phyloP scores from a whole-genome alignment of 352 stramenopile genomes.

The Achlya hypogyna region DNA sequence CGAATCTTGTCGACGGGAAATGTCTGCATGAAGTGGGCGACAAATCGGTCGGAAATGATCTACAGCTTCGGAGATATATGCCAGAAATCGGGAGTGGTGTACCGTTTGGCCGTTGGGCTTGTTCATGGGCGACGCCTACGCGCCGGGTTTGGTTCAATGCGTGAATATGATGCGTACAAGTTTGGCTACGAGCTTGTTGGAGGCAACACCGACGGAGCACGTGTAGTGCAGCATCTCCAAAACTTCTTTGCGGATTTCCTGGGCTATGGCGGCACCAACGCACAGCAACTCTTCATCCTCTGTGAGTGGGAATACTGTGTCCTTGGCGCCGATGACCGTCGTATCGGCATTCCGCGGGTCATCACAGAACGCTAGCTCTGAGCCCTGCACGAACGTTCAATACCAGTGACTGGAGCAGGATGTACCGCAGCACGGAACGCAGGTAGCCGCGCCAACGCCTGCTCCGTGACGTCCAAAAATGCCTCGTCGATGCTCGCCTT shows the following conservation, averaged over 20 bases:
- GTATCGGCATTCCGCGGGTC: slow-evolving; percentile 47
- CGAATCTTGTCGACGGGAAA: slow-evolving; percentile 66
- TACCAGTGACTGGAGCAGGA: background rate
- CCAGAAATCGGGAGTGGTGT: background rate
- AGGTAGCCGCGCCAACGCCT: slow-evolving; percentile 43
- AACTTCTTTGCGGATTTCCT: slow-evolving; percentile 63
- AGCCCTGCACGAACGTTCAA: slow-evolving; percentile 26
- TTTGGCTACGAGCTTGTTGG: slow-evolving; percentile 75
- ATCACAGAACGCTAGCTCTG: slow-evolving; percentile 28
- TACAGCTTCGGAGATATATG: slow-evolving; percentile 17
- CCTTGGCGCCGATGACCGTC: slow-evolving; percentile 55
- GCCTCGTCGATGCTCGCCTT: slow-evolving; percentile 76
- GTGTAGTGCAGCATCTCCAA: slow-evolving; percentile 58
- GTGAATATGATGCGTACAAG: slow-evolving; percentile 20
- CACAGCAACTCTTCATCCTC: slow-evolving; percentile 55
- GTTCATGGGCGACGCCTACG: slow-evolving; percentile 53
- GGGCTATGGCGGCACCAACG: slow-evolving; percentile 49
- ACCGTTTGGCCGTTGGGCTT: slow-evolving; percentile 74
- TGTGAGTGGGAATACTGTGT: slow-evolving; percentile 45
- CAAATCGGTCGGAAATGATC: slow-evolving; percentile 55
- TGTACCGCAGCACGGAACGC: slow-evolving; percentile 26
- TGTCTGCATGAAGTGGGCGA: slow-evolving; percentile 50
- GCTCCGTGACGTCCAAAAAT: slow-evolving; percentile 70
- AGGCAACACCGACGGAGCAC: slow-evolving; percentile 65
- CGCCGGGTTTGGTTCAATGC: background rate